Conservation (phyloP, 345 rosid species). For the Fremontodendron californicum region DNA sequence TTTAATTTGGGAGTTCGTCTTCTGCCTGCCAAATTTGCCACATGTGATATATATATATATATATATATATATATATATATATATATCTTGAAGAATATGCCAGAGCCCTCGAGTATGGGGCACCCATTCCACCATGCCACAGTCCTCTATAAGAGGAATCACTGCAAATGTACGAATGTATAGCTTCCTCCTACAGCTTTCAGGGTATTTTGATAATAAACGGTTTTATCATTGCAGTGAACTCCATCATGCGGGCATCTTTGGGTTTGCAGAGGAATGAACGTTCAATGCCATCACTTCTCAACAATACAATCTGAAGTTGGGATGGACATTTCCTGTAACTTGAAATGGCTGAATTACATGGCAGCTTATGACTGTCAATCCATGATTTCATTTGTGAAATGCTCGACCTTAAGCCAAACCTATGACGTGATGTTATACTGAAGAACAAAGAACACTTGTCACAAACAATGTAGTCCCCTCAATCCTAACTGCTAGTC, state of each 20-base stretch:
- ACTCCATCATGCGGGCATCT: slow-evolving; percentile 99
- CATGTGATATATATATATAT: slow-evolving; percentile 67
- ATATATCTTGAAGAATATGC: slow-evolving; percentile 85
- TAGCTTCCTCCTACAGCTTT: slow-evolving; percentile 89
- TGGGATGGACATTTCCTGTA: too few relatives aligned
- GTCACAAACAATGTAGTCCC: too few relatives aligned
- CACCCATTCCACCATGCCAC: slow-evolving; percentile 99
- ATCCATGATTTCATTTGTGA: too few relatives aligned
- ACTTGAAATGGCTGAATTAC: too few relatives aligned
- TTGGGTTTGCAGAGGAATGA: slow-evolving; percentile 99
- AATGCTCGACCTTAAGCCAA: too few relatives aligned
- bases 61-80: too few relatives aligned
- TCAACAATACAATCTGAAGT: slow-evolving; percentile 81
- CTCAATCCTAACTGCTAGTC: too few relatives aligned
- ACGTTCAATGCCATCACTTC: slow-evolving; percentile 89
- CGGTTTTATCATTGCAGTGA: slow-evolving; percentile 95
- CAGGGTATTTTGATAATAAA: slow-evolving; percentile 84
- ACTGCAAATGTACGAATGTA: slow-evolving; percentile 95
- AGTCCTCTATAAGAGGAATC: slow-evolving; percentile 93
- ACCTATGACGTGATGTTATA: too few relatives aligned
- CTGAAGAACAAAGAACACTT: too few relatives aligned
- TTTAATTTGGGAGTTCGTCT: slow-evolving; percentile 85
- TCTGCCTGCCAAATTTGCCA: slow-evolving; percentile 87
- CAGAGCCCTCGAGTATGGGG: slow-evolving; percentile 94
- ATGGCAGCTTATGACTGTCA: too few relatives aligned